Evolutionary conservation across 2,329 filamentous ascomycete species (phyloP), one percentile per base, ranked within the genome.

Genomic region (Trichoderma atrobrunneum): DNA sequence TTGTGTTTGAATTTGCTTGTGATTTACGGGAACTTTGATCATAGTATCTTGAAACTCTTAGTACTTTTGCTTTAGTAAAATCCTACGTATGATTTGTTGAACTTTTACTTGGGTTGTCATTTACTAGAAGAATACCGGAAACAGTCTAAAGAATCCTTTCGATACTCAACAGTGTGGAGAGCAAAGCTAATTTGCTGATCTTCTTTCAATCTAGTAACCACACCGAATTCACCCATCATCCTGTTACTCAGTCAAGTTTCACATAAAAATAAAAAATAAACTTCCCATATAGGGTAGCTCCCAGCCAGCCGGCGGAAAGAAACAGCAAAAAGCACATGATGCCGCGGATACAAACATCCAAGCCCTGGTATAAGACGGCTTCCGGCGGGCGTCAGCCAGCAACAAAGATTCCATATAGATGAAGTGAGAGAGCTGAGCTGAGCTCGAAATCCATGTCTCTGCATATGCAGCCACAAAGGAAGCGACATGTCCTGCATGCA

Each of bases 401-500:
- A 65, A 54, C n/a, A 54, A n/a, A 10, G 30, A n/a, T 21, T 54
- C 48, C 36, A 32, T 7, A 16, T 7, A 28, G 3, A 24, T 7
- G 21, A 63, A 63, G 36, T 3, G 36, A 39, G 16, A 43, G 36
- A 43, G 39, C 36, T 43, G 24, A 24, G n/a, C n/a, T 18, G 24
- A 54, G 39, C n/a, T 18, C 18, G 26, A 36, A 24, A 51, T 51
- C 61, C 61, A 64, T 39, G 34, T 43, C 36, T 65, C 28, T 51
- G 62, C 62, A 65, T 65, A 34, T 65, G 62, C 62, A 65, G 48
- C 62, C 62, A 48, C 16, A 28, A 65, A 65, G 43, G 62, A 43
- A 54, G 62, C 62, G 62, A 65, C 62, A 24, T 65, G 48, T 28
- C 48, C 18, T 65, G 62, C 62, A 65, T 65, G 62, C 43, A 65